Evolutionary conservation across 177 flowering plant species (phyloP).

Genomic region (Viscum album): DNA sequence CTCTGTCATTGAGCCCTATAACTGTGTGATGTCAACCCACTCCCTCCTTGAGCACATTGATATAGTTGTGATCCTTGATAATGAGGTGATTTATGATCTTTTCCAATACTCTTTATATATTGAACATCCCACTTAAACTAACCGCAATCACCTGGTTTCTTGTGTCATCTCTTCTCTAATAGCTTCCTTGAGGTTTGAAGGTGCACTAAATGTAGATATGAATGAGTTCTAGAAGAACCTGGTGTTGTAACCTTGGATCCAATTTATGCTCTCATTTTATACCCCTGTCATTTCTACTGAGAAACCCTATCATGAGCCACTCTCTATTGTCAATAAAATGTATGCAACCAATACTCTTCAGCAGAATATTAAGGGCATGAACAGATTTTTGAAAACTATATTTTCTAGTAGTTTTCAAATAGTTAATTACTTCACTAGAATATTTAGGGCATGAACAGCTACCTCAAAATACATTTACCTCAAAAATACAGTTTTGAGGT

Average conservation of each 20-base stretch:
- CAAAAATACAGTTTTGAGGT: too few species aligned
- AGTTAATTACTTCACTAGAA: too few species aligned
- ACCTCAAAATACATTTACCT: too few species aligned
- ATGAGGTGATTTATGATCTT: constrained; percentile 4
- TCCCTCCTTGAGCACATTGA: constrained; percentile 8
- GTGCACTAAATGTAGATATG: constrained; percentile 44
- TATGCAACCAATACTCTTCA: too few species aligned
- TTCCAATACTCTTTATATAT: background rate
- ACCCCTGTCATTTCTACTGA: constrained; percentile 45
- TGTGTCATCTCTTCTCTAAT: constrained; percentile 38
- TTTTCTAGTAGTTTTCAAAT: too few species aligned
- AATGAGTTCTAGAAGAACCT: constrained; percentile 50
- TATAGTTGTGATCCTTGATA: constrained; percentile 2
- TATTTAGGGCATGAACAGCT: too few species aligned
- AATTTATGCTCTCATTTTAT: constrained; percentile 47
- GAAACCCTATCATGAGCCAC: constrained; percentile 24
- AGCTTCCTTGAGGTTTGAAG: constrained; percentile 48
- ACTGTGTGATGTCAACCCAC: constrained; percentile 6
- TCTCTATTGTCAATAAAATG: constrained; percentile 63
- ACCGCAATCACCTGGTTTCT: constrained; percentile 4
- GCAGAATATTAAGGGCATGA: too few species aligned
- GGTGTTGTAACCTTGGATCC: constrained; percentile 45
- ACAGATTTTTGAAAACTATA: too few species aligned
- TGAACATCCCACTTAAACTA: constrained; percentile 3
- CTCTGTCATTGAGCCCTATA: constrained; percentile 7